Evolutionary conservation across 2,329 filamentous ascomycete genomes (phyloP).

Genomic region (Saccharata proteae): DNA sequence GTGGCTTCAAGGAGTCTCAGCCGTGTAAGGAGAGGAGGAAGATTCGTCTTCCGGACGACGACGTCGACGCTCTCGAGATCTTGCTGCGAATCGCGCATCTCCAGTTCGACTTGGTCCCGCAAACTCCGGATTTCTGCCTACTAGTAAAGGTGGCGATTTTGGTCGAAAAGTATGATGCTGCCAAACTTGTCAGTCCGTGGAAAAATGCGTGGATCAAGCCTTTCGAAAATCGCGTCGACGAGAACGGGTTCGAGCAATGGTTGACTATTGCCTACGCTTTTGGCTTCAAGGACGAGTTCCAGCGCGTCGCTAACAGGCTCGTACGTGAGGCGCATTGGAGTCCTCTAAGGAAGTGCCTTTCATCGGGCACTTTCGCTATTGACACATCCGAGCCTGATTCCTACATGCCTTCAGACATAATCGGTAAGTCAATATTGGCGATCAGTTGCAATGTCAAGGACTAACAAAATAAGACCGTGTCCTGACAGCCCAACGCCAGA

Average conservation of each 20-base stretch:
- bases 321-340: too few species aligned
- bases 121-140: not conserved
- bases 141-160: slow-evolving; percentile 1
- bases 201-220: slow-evolving; percentile 1
- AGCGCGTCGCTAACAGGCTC: not conserved
- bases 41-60: slow-evolving; percentile 7
- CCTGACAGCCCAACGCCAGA: too few species aligned
- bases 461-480: too few species aligned
- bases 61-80: slow-evolving; percentile 2
- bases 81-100: slow-evolving; percentile 9
- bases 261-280: slow-evolving; percentile 2
- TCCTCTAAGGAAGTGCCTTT: too few species aligned
- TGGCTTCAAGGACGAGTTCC: not conserved
- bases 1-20: not conserved
- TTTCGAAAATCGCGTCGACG: not conserved
- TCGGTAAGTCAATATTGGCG: not conserved
- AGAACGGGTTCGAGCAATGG: slow-evolving; percentile 2
- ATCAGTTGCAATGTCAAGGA: too few species aligned
- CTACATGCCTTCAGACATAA: not conserved
- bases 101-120: slow-evolving; percentile 1
- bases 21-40: not conserved
- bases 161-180: slow-evolving; percentile 5
- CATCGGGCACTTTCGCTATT: too few species aligned
- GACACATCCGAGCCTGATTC: too few species aligned
- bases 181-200: slow-evolving; percentile 3